A percentile compares a stretch with the other conserved stretches of the same genome.
phyloP scores from a whole-genome alignment of 2,329 filamentous ascomycete species.

The Stachybotrys chartarum region DNA sequence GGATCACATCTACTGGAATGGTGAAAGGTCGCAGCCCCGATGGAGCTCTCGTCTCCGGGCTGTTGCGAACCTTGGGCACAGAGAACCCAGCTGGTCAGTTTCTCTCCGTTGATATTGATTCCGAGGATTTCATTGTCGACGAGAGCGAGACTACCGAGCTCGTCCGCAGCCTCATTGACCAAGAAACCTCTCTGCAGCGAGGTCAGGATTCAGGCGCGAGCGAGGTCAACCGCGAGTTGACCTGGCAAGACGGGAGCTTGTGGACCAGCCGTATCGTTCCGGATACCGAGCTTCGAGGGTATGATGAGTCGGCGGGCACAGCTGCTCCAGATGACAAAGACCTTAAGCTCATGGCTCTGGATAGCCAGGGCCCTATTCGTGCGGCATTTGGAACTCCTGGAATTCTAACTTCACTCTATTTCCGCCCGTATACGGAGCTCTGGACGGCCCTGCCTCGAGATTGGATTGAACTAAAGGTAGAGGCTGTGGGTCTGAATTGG shows the following conservation, averaged over 20 bases:
- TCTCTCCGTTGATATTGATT: constrained; percentile 14
- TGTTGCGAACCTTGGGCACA: constrained; percentile 13
- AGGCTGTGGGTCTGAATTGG: constrained; percentile 17
- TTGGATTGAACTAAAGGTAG: constrained; percentile 19
- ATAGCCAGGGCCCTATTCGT: constrained; percentile 7
- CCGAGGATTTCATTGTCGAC: constrained; percentile 3
- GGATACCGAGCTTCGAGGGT: constrained; percentile 9
- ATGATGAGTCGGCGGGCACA: background rate
- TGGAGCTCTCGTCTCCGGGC: constrained; percentile 12
- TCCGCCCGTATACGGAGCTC: constrained; percentile 12
- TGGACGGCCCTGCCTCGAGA: constrained; percentile 7
- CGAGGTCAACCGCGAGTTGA: constrained; percentile 16
- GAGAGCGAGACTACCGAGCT: background rate
- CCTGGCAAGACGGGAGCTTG: constrained; percentile 18
- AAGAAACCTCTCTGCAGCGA: background rate
- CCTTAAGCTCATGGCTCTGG: constrained; percentile 1
- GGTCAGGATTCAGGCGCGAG: background rate
- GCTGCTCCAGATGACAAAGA: background rate
- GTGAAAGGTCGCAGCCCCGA: constrained; percentile 13
- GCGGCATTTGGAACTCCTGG: constrained; percentile 19
- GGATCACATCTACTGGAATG: constrained; percentile 11
- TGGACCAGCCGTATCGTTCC: constrained; percentile 10
- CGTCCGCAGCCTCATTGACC: background rate
- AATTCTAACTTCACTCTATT: constrained; percentile 18
- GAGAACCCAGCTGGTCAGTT: constrained; percentile 15